Percentiles rank a stretch among this genome's conserved stretches.
Evolutionary conservation across 208 protist genomes (phyloP).

Genomic region (Acanthamoeba castellanii): DNA sequence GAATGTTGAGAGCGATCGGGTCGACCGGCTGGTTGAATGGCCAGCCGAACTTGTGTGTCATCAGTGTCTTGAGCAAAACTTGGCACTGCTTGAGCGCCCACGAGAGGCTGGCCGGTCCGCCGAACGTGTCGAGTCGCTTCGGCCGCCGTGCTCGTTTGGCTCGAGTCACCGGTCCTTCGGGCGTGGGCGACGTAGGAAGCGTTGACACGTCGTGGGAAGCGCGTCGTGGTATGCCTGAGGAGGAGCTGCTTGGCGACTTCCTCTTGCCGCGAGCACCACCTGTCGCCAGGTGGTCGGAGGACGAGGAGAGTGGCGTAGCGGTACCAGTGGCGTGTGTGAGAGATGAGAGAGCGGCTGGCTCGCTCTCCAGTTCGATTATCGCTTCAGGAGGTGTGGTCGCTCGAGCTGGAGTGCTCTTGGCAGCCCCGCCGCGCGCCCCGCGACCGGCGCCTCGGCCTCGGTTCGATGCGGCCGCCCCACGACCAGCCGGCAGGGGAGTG

Average conservation of each 20-base stretch:
- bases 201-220: neutral
- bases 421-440: neutral
- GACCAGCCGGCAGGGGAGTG: neutral
- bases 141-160: neutral
- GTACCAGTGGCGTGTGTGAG: too few relatives aligned
- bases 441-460: neutral
- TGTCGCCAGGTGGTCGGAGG: neutral
- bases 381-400: neutral
- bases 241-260: neutral
- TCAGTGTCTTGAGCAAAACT: neutral
- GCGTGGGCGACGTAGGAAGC: neutral
- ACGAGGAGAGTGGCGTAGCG: neutral
- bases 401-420: neutral
- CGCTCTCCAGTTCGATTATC: neutral
- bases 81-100: slow-evolving; percentile 36
- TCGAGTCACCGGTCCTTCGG: neutral
- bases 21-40: slow-evolving; percentile 89
- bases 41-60: slow-evolving; percentile 70
- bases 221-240: neutral
- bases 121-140: neutral
- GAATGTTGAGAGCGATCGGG: slow-evolving; percentile 84
- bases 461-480: neutral
- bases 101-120: neutral
- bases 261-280: neutral
- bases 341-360: neutral